phyloP scores from a whole-genome alignment of 2,329 filamentous ascomycete species.

The Aspergillus piperis region DNA sequence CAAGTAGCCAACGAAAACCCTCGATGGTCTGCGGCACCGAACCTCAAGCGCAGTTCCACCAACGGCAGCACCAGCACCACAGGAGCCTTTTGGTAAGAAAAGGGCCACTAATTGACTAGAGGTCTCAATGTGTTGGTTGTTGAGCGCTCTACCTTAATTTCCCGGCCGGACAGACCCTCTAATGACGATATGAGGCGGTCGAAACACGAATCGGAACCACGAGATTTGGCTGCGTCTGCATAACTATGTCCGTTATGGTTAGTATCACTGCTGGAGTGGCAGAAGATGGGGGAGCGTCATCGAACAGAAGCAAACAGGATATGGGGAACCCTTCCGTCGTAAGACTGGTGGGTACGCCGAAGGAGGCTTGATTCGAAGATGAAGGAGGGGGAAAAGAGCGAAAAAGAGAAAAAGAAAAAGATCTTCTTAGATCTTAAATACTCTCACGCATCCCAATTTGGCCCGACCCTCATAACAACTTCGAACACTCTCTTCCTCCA shows the following conservation, averaged over 20 bases:
- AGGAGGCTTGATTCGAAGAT: conserved; percentile 3
- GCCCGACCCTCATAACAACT: neutral
- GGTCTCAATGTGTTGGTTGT: neutral
- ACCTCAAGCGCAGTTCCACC: neutral
- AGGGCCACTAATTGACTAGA: neutral
- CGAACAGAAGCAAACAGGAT: conserved; percentile 5
- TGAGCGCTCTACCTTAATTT: conserved; percentile 1
- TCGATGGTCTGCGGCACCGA: conserved; percentile 2
- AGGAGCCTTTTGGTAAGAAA: neutral
- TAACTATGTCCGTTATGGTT: neutral
- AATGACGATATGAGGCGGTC: conserved; percentile 9
- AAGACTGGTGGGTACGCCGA: conserved; percentile 7
- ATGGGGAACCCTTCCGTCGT: conserved; percentile 13
- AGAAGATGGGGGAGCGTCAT: conserved; percentile 3
- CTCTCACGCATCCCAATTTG: conserved; percentile 9
- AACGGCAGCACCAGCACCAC: conserved; percentile 8
- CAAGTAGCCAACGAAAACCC: conserved; percentile 13
- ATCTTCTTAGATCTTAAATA: conserved; percentile 10
- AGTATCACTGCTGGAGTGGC: conserved; percentile 7
- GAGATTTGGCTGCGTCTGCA: conserved; percentile 5
- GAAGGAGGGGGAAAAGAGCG: conserved; percentile 7
- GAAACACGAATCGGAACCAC: conserved; percentile 4
- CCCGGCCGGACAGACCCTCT: conserved; percentile 2
- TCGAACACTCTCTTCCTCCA: neutral
- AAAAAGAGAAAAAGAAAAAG: conserved; percentile 5